phyloP scores from a whole-genome alignment of 768 basidiomycete species.

The Leccinum fibrillosum region DNA sequence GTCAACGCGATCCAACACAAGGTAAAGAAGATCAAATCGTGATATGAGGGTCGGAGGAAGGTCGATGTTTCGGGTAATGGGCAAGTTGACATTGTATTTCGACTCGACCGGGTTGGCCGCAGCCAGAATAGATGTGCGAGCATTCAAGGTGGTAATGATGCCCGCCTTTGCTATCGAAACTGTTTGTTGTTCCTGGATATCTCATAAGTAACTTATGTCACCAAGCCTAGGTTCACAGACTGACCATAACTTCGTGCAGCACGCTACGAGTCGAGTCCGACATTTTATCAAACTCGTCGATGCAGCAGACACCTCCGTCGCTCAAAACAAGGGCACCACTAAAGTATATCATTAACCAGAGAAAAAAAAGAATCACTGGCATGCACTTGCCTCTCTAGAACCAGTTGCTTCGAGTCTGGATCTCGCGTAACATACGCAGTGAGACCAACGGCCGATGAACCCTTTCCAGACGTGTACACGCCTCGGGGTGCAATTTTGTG shows the following conservation, averaged over 20 bases:
- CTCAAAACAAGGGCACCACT: constrained; percentile 93
- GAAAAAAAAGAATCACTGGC: background rate
- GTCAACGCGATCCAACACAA: constrained; percentile 93
- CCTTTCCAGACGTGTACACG: constrained; percentile 97
- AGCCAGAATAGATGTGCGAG: constrained; percentile 95
- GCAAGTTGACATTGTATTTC: constrained; percentile 88
- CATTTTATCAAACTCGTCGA: constrained; percentile 99
- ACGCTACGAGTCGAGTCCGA: constrained; percentile 96
- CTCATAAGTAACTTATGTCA: background rate
- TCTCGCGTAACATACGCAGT: constrained; percentile 98
- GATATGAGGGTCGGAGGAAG: constrained; percentile 97
- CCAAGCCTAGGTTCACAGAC: constrained; percentile 12
- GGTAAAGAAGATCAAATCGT: constrained; percentile 93
- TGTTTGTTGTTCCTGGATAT: constrained; percentile 94
- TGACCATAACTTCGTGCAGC: constrained; percentile 97
- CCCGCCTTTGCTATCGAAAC: constrained; percentile 99
- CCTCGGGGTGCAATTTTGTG: constrained; percentile 98
- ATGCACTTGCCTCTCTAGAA: constrained; percentile 80
- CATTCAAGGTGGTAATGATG: constrained; percentile 97
- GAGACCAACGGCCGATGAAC: constrained; percentile 96
- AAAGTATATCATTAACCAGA: constrained; percentile 2
- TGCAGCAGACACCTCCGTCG: constrained; percentile 97
- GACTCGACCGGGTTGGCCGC: constrained; percentile 97
- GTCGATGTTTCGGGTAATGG: constrained; percentile 95
- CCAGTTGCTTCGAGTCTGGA: constrained; percentile 96